Evolutionary conservation across 148 eudicot genomes (phyloP), one percentile per base, ranked within the genome.

Genomic region (Rhododendron griersonianum): DNA sequence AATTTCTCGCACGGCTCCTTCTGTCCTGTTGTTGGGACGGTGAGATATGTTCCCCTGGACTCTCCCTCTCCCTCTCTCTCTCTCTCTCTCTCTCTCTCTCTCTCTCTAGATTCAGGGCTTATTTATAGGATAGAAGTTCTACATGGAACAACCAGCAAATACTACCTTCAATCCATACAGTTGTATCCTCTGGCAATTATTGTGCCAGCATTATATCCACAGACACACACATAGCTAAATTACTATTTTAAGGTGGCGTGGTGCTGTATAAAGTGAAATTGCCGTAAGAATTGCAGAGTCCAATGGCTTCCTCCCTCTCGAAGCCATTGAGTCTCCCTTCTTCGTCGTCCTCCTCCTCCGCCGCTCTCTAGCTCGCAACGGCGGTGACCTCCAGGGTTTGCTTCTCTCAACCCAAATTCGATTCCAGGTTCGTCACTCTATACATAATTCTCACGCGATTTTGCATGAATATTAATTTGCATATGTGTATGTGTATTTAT

Each of bases 401-500:
- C 77, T 39, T 69, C 45, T 84, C 65, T 73, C 85, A 25, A 63
- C 85, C 59, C 9, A 69, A 33, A 73, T 44, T 71, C 53, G 57
- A 48, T 84, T 75, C n/a, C 71, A 84, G 86, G 86, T 84, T 75
- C 47, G 69, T 84, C 33, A n/a, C 7, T 45, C 47, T 5, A 41
- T 5, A 41, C 5, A 41, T 39, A 4, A 19, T 61, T 61, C n/a
- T 23, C n/a, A 61, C 5, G 7, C 4, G n/a, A 19, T 41, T 21
- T 61, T 19, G n/a, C n/a, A 21, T 53, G 57, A 53, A 53, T 53
- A 53, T 48, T 48, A 9, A 48, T 48, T 48, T 48, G 53, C 53
- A 9, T 47, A 47, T 10, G 50, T 10, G 44, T 41, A 41, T 39
- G 41, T 39, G 5, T 39, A 4, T 39, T 0, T 39, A 39, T 39